Evolutionary conservation across 2,329 filamentous ascomycete genomes (phyloP), one percentile per base, ranked within the genome.

Genomic region (Diaporthe helianthi): DNA sequence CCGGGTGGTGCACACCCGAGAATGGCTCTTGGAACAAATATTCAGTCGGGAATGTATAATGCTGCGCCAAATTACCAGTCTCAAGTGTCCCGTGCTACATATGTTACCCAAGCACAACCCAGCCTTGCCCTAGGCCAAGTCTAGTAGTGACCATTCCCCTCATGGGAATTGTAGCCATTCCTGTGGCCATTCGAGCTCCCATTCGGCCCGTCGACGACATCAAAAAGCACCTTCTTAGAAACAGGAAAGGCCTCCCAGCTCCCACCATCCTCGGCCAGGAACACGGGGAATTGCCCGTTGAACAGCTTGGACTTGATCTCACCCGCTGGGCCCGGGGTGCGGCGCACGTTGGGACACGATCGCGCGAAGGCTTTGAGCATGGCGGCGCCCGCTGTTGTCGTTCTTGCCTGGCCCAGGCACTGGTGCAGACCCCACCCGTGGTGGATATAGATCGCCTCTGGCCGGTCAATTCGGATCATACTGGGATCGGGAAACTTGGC

Each of bases 351-450:
- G 13, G 53, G 53, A 15, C 53, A 58, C 33, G 53, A 58, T 33
- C 53, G 33, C 33, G 53, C 53, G 6, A 58, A 58, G 22, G 33
- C 53, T n/a, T 24, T 58, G n/a, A 58, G 22, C 53, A 58, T 58
- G 13, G 53, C 53, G 3, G 33, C 53, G 33, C 33, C 53, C 7
- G 53, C 53, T 1, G 53, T 38, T 13, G 33, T 58, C 33, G 33
- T n/a, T 22, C 41, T 58, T 9, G 53, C 53, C 15, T 33, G 53
- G 13, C 53, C 53, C 33, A 58, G 33, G 33, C 53, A 58, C 33
- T 58, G 33, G 53, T 58, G 53, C 22, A 33, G 33, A 33, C 53
- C 53, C 53, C 53, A 58, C 9, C 53, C 53, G 53, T 58, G 53
- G 22, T 58, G 53, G 33, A 58, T 58, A 33, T 58, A 58, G 13